A percentile compares a stretch with the other conserved stretches of the same genome.
These are phyloP conservation scores for Dionaea muscipula DNA, from an alignment of 179 eudicot genomes.

Conservation along the genomic window DNA sequence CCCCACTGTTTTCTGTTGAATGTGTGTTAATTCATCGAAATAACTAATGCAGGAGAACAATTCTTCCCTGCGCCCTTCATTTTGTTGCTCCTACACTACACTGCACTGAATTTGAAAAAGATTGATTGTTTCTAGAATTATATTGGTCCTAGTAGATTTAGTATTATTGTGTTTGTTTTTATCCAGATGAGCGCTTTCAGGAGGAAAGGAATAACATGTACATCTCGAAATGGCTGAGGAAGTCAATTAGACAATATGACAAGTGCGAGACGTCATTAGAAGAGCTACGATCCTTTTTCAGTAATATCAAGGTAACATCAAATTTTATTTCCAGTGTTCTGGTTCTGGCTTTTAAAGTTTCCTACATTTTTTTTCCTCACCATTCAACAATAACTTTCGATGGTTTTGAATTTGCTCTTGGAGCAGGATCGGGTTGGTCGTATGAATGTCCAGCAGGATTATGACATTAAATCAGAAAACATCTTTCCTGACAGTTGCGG, in stretches of 20 bases:
- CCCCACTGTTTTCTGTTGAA: no score
- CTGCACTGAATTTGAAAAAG: no score
- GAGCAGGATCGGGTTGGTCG: slow-evolving; percentile 45
- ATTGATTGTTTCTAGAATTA: neutral
- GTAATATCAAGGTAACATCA: slow-evolving; percentile 42
- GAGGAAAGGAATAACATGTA: slow-evolving; percentile 54
- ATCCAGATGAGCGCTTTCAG: slow-evolving; percentile 75
- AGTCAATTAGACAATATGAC: slow-evolving; percentile 55
- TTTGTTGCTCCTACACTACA: no score
- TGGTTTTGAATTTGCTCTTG: neutral
- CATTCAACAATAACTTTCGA: neutral
- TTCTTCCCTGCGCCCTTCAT: neutral
- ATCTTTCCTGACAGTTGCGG: slow-evolving; percentile 20
- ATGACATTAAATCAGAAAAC: slow-evolving; percentile 24
- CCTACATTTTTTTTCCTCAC: neutral
- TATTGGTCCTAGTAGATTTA: neutral
- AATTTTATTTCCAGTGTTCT: slow-evolving; percentile 3
- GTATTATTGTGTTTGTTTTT: neutral
- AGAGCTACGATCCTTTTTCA: slow-evolving; percentile 55
- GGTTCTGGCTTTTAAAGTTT: neutral
- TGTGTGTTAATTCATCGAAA: no score
- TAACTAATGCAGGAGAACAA: no score
- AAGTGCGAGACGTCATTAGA: slow-evolving; percentile 55
- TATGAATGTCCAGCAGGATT: slow-evolving; percentile 21
- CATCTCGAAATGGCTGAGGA: slow-evolving; percentile 91